Evolutionary conservation across 768 basidiomycete genomes (phyloP).

Genomic region (Kwoniella mangroviensis): DNA sequence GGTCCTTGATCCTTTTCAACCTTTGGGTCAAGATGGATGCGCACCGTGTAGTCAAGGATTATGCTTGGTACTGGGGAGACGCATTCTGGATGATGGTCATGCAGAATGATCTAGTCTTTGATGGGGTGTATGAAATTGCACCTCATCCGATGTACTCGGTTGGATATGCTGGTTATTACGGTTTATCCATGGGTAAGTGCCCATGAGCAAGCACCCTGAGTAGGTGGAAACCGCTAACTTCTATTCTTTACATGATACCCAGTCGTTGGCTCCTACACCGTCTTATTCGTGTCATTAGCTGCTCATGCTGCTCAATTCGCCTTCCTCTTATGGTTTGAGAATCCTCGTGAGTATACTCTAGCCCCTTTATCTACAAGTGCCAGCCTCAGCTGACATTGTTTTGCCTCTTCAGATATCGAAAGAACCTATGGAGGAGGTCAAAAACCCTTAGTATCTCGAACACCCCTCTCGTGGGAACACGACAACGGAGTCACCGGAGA

Average conservation of each 20-base stretch:
- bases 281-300: slow-evolving; percentile 89
- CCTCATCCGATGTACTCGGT: slow-evolving; percentile 84
- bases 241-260: no score
- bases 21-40: slow-evolving; percentile 99
- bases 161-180: slow-evolving; percentile 81
- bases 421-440: slow-evolving; percentile 84
- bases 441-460: slow-evolving; percentile 84
- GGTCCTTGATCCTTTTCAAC: slow-evolving; percentile 87
- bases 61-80: slow-evolving; percentile 91
- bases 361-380: neutral
- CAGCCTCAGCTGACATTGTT: neutral
- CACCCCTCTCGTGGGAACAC: slow-evolving; percentile 61
- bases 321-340: slow-evolving; percentile 94
- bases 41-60: slow-evolving; percentile 95
- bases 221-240: no score
- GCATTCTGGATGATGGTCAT: slow-evolving; percentile 57
- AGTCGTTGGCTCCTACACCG: slow-evolving; percentile 60
- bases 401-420: slow-evolving; percentile 73
- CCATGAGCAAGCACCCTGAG: no score
- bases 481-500: slow-evolving; percentile 15
- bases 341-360: slow-evolving; percentile 74
- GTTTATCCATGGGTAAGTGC: slow-evolving; percentile 71
- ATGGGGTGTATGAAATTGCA: slow-evolving; percentile 86
- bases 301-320: slow-evolving; percentile 96
- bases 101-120: slow-evolving; percentile 76